Evolutionary conservation across 1,139 yeast genomes (phyloP).

Genomic region (Torulaspora pretoriensis): DNA sequence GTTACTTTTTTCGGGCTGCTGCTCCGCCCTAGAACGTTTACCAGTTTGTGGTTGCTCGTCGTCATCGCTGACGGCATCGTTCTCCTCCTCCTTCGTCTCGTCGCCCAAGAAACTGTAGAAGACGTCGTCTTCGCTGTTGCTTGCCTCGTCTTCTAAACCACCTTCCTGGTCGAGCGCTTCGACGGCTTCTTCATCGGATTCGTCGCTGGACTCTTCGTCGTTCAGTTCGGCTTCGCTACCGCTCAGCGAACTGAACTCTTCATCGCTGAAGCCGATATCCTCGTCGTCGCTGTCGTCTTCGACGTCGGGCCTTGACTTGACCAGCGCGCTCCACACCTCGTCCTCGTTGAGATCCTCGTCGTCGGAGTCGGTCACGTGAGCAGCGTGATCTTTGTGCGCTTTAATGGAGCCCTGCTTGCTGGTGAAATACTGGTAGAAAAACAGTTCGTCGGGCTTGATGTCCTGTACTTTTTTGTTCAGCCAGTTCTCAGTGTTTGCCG

Average conservation of each 20-base stretch:
- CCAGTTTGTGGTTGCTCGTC: conserved; percentile 16
- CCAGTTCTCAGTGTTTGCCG: conserved; percentile 87
- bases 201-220: conserved; percentile 20
- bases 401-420: conserved; percentile 48
- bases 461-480: conserved; percentile 56
- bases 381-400: conserved; percentile 34
- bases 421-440: conserved; percentile 84
- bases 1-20: conserved; percentile 28
- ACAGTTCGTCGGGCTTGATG: conserved; percentile 81
- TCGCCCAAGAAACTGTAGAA: conserved; percentile 25
- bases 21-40: conserved; percentile 22
- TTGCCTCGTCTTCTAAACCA: conserved; percentile 21
- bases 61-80: conserved; percentile 29
- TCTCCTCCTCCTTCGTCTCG: conserved; percentile 26
- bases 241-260: conserved; percentile 34
- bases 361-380: conserved; percentile 41
- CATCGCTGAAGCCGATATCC: conserved; percentile 32
- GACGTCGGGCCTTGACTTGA: conserved; percentile 76
- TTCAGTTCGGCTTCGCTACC: conserved; percentile 29
- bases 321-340: conserved; percentile 86
- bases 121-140: conserved; percentile 25
- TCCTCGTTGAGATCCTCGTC: conserved; percentile 67
- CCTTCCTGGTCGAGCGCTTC: conserved; percentile 22
- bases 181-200: too few species aligned
- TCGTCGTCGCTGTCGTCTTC: conserved; percentile 56